These are phyloP conservation scores for Macrocybe gigantea DNA, from an alignment of 768 basidiomycete species.

Conservation along the genomic window DNA sequence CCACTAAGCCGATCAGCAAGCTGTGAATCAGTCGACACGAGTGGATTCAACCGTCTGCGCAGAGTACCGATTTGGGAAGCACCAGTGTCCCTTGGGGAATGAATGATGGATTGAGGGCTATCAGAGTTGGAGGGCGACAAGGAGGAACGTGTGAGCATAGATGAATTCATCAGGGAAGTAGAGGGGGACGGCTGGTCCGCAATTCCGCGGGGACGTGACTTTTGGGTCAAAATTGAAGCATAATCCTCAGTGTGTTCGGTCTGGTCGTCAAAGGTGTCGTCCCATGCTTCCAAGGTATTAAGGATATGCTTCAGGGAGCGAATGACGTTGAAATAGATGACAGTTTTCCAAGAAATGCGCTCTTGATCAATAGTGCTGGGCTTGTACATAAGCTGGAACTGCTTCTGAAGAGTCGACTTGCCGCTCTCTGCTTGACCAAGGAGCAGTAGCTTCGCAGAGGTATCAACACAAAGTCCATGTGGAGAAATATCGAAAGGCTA, in stretches of 20 bases:
- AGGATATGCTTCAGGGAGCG: constrained; percentile 68
- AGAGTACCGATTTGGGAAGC: constrained; percentile 46
- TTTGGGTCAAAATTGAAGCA: constrained; percentile 18
- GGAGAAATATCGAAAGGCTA: constrained; percentile 34
- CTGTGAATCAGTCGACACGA: constrained; percentile 54
- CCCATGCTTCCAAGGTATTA: constrained; percentile 54
- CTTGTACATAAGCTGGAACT: constrained; percentile 78
- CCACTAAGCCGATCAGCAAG: constrained; percentile 72
- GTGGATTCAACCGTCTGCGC: constrained; percentile 51
- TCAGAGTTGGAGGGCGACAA: constrained; percentile 13
- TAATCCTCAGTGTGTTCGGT: constrained; percentile 23
- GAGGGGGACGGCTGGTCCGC: constrained; percentile 34
- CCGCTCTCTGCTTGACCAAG: constrained; percentile 78
- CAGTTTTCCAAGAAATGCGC: constrained; percentile 65
- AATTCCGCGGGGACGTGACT: constrained; percentile 23
- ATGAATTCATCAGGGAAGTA: constrained; percentile 19
- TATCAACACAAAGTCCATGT: constrained; percentile 2
- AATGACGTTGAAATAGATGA: constrained; percentile 75
- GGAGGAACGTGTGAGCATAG: constrained; percentile 15
- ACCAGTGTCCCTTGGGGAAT: constrained; percentile 18
- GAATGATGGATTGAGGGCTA: constrained; percentile 18
- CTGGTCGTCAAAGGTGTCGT: constrained; percentile 52
- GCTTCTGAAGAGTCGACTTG: constrained; percentile 73
- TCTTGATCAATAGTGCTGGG: constrained; percentile 66
- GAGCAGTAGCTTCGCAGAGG: constrained; percentile 47